Evolutionary conservation across 805 yeast genomes (phyloP).

Genomic region (Blastobotrys peoriensis): DNA sequence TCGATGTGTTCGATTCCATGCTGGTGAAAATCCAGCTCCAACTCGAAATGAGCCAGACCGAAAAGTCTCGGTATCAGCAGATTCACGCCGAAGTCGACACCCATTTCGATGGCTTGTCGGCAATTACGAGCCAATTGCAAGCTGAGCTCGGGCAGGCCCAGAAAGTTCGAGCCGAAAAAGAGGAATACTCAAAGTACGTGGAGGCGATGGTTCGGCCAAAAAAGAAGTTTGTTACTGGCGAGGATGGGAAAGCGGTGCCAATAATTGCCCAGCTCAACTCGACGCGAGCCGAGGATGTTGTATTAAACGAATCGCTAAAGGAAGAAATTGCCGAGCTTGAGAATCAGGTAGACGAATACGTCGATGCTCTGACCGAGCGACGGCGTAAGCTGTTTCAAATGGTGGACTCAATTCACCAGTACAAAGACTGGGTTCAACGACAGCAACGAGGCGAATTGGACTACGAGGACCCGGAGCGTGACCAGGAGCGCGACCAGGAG

Average conservation of each 20-base stretch:
- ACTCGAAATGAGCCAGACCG: constrained; percentile 17
- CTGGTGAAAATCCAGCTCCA: constrained; percentile 20
- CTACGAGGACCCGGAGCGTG: constrained; percentile 16
- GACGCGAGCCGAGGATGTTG: constrained; percentile 19
- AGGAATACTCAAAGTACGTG: constrained; percentile 21
- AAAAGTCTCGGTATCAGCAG: constrained; percentile 16
- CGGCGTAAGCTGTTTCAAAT: constrained; percentile 20
- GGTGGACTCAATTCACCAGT: constrained; percentile 19
- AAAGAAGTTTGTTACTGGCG: constrained; percentile 10
- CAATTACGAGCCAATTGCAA: constrained; percentile 17
- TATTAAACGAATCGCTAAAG: constrained; percentile 15
- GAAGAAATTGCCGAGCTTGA: constrained; percentile 24
- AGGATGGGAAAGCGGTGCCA: constrained; percentile 8
- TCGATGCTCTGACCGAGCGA: constrained; percentile 20
- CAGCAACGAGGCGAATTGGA: neutral
- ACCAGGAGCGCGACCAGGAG: constrained; percentile 8
- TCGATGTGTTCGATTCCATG: constrained; percentile 14
- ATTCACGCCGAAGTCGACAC: constrained; percentile 14
- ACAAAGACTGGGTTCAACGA: constrained; percentile 6
- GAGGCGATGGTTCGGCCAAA: constrained; percentile 19
- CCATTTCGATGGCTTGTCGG: constrained; percentile 10
- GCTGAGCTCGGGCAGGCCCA: constrained; percentile 16
- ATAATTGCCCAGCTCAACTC: constrained; percentile 19
- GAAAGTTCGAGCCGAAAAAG: constrained; percentile 17
- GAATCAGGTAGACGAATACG: constrained; percentile 12